Conservation (phyloP, 495 filamentous ascomycete genomes). For the Annulohypoxylon nitens region DNA sequence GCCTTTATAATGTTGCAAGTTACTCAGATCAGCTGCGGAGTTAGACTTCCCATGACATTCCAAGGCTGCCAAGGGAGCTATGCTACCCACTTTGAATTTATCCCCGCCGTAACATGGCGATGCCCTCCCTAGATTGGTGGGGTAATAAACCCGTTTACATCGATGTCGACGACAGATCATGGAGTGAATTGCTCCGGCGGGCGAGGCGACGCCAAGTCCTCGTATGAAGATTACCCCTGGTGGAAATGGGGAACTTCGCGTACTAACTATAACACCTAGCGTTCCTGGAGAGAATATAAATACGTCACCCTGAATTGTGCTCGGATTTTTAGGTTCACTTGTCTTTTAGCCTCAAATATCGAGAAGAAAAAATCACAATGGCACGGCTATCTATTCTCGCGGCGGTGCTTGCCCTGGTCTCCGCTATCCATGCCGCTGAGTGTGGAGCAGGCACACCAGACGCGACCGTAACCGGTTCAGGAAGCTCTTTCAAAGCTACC, state of each 20-base stretch:
- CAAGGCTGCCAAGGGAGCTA: conserved; percentile 17
- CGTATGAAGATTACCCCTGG: conserved; percentile 20
- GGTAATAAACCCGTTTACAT: conserved; percentile 14
- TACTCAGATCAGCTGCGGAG: conserved; percentile 28
- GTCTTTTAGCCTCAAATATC: background rate
- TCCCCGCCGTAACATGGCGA: conserved; percentile 11
- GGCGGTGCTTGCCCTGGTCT: conserved; percentile 48
- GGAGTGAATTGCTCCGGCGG: conserved; percentile 35
- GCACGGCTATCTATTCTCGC: conserved; percentile 36
- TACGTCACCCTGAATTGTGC: background rate
- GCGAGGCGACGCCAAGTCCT: conserved; percentile 27
- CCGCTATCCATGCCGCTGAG: conserved; percentile 50
- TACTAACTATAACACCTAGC: background rate
- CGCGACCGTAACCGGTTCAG: conserved; percentile 57
- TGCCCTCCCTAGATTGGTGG: conserved; percentile 21
- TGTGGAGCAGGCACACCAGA: conserved; percentile 58
- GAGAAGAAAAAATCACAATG: conserved; percentile 16
- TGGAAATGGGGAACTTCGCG: background rate
- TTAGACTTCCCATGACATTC: background rate
- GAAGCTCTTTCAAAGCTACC: conserved; percentile 53
- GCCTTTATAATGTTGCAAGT: background rate
- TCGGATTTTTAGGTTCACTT: background rate
- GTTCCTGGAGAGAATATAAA: conserved; percentile 12
- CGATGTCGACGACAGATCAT: conserved; percentile 24
- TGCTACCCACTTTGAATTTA: conserved; percentile 4